Percentiles rank a stretch among this genome's conserved stretches.
Conservation (phyloP, 73 alveolate species). For the Paramecium tetraurelia region DNA sequence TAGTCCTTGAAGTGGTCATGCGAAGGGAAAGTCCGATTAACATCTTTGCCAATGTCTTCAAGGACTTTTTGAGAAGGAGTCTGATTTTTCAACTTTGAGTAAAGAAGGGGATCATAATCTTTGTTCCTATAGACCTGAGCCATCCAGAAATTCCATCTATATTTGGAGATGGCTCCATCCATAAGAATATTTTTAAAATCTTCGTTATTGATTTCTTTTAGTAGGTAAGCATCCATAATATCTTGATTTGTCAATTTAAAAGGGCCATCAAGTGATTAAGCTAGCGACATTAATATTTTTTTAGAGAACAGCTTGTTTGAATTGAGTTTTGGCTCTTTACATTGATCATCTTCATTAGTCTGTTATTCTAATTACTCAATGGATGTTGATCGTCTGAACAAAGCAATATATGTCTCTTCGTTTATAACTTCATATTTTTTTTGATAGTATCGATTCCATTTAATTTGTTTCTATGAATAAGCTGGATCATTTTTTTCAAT, state of each 20-base stretch:
- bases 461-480: not conserved
- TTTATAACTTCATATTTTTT: not conserved
- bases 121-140: not conserved
- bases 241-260: not conserved
- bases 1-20: not conserved
- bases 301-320: not conserved
- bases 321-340: not conserved
- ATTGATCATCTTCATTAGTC: not conserved
- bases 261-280: not conserved
- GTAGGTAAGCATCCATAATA: not conserved
- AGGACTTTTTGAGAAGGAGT: not conserved
- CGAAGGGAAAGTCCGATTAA: not conserved
- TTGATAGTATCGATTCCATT: not conserved
- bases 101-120: conserved; percentile 20
- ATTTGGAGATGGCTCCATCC: not conserved
- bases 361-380: not conserved
- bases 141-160: conserved; percentile 37
- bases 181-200: not conserved
- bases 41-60: conserved; percentile 15
- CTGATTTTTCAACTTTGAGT: not conserved
- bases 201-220: not conserved
- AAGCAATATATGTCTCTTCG: not conserved
- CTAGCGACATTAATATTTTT: not conserved
- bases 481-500: not conserved
- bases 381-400: not conserved